phyloP scores from a whole-genome alignment of 768 basidiomycete species.

The Sporobolomyces roseus region DNA sequence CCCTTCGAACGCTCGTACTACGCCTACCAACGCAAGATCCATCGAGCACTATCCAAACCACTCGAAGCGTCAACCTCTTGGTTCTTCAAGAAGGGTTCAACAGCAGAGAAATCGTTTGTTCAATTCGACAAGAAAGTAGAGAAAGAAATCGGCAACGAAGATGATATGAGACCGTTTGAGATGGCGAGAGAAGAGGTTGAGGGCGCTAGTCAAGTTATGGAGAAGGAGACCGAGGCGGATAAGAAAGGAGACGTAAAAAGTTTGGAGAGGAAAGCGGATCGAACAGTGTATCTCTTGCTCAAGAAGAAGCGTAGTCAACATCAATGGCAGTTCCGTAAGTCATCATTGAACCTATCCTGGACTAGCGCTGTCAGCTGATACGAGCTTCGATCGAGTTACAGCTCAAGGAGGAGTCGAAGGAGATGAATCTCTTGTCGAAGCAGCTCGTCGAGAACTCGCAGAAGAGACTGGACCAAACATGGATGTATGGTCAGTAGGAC shows the following conservation, averaged over 20 bases:
- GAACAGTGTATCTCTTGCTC: slow-evolving; percentile 84
- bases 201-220: slow-evolving; percentile 45
- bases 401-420: slow-evolving; percentile 42
- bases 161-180: slow-evolving; percentile 50
- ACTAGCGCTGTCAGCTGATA: background rate
- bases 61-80: slow-evolving; percentile 31
- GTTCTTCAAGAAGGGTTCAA: slow-evolving; percentile 44
- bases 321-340: slow-evolving; percentile 57
- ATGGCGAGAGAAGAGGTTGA: slow-evolving; percentile 58
- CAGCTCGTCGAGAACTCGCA: slow-evolving; percentile 67
- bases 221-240: slow-evolving; percentile 58
- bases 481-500: slow-evolving; percentile 91
- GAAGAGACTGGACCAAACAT: slow-evolving; percentile 73
- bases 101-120: slow-evolving; percentile 48
- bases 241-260: slow-evolving; percentile 61
- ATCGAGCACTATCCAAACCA: slow-evolving; percentile 40
- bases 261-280: slow-evolving; percentile 73
- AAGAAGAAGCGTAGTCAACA: slow-evolving; percentile 56
- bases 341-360: background rate
- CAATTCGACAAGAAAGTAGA: slow-evolving; percentile 45
- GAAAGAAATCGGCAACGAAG: slow-evolving; percentile 49
- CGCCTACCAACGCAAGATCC: slow-evolving; percentile 49
- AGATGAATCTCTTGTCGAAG: slow-evolving; percentile 53
- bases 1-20: slow-evolving; percentile 44
- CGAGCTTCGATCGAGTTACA: slow-evolving; percentile 11